Percentiles rank a stretch among this genome's conserved stretches.
These are phyloP conservation scores for Colletotrichum paranaense DNA, from an alignment of 2,329 filamentous ascomycete genomes.

Conservation along the genomic window DNA sequence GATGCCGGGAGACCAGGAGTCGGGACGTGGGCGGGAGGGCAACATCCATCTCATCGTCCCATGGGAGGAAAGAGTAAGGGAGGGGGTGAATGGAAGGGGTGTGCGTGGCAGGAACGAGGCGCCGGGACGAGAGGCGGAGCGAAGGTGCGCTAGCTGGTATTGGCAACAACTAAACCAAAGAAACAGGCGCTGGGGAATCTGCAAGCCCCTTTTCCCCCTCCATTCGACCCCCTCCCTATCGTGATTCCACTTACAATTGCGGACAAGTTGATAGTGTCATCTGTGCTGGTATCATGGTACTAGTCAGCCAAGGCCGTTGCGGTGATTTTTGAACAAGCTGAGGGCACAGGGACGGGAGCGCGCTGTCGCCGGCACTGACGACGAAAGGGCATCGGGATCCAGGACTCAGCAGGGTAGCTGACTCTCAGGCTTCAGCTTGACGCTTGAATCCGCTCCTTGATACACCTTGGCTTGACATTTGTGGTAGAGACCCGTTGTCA, in stretches of 20 bases:
- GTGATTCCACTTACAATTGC: background rate
- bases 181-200: background rate
- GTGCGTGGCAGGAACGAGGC: constrained; percentile 15
- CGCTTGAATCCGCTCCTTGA: background rate
- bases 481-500: background rate
- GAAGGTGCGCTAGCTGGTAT: background rate
- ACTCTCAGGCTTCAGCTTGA: background rate
- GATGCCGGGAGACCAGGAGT: background rate
- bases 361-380: background rate
- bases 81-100: constrained; percentile 10
- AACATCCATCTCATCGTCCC: background rate
- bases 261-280: background rate
- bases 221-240: background rate
- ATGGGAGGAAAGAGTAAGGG: background rate
- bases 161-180: background rate
- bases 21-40: constrained; percentile 12
- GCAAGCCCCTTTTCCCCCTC: constrained; percentile 16
- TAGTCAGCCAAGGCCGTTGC: constrained; percentile 26
- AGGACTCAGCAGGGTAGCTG: background rate
- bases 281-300: constrained; percentile 5
- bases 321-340: constrained; percentile 4
- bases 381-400: background rate
- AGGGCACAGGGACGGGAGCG: background rate
- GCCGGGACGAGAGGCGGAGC: background rate
- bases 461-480: background rate